These are phyloP conservation scores for Notholithocarpus densiflorus DNA, from an alignment of 306 rosid species.

Conservation along the genomic window DNA sequence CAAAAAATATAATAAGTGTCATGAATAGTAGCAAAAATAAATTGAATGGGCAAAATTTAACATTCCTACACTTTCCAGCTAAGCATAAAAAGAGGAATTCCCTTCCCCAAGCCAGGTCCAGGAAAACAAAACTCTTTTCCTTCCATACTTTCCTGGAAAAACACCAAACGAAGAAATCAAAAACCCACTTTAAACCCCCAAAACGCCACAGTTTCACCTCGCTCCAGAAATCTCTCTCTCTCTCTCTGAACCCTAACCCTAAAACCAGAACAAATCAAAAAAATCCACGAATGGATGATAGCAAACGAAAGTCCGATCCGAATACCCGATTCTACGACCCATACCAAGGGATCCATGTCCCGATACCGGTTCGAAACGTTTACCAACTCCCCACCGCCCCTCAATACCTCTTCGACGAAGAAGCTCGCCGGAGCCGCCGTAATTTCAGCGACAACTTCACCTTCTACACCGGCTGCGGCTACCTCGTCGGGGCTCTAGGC, in stretches of 20 bases:
- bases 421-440: conserved; percentile 81
- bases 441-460: conserved; percentile 92
- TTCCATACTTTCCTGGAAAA: too few species aligned
- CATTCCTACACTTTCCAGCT: too few species aligned
- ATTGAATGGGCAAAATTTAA: too few species aligned
- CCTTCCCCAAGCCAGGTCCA: too few species aligned
- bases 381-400: conserved; percentile 90
- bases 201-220: too few species aligned
- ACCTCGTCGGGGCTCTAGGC: conserved; percentile 65
- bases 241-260: conserved; percentile 33
- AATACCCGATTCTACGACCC: conserved; percentile 78
- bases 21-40: too few species aligned
- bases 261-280: not conserved
- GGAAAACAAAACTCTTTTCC: too few species aligned
- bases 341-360: conserved; percentile 80
- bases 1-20: too few species aligned
- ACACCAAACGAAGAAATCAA: too few species aligned
- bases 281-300: conserved; percentile 43
- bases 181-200: too few species aligned
- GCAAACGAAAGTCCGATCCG: conserved; percentile 33
- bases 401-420: conserved; percentile 83
- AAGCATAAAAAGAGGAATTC: too few species aligned
- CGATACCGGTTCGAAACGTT: conserved; percentile 66
- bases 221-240: too few species aligned
- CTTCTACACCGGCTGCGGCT: conserved; percentile 87